Evolutionary conservation across 495 filamentous ascomycete species (phyloP).

Genomic region (Letharia lupina): DNA sequence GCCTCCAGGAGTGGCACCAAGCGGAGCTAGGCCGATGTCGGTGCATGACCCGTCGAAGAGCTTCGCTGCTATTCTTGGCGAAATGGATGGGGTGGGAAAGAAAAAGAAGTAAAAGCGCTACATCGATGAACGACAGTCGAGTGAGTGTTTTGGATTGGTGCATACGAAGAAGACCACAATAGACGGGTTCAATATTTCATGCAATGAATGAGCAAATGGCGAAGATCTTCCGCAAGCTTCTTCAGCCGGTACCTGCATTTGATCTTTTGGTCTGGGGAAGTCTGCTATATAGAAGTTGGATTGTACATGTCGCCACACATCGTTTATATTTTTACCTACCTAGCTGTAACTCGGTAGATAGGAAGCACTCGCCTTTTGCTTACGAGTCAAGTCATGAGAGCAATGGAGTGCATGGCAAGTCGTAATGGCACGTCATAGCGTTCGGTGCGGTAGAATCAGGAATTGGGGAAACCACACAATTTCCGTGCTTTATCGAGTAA

Average conservation of each 20-base stretch:
- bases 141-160: not conserved
- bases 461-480: not conserved
- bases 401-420: not conserved
- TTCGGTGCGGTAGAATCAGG: too few relatives aligned
- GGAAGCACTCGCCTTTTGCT: not conserved
- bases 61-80: constrained; percentile 45
- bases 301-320: not conserved
- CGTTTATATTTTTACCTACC: not conserved
- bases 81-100: constrained; percentile 39
- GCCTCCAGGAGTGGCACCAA: constrained; percentile 42
- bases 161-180: not conserved
- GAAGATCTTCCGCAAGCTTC: not conserved
- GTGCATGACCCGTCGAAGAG: constrained; percentile 43
- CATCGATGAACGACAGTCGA: not conserved
- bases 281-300: not conserved
- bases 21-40: constrained; percentile 35
- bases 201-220: not conserved
- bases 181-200: not conserved
- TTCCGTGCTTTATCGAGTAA: not conserved
- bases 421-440: not conserved
- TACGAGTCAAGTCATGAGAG: not conserved
- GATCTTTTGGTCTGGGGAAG: not conserved
- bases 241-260: not conserved
- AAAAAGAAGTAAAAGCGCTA: constrained; percentile 28
- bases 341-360: not conserved